phyloP scores from a whole-genome alignment of 768 basidiomycete genomes.

The Panellus pusillus region DNA sequence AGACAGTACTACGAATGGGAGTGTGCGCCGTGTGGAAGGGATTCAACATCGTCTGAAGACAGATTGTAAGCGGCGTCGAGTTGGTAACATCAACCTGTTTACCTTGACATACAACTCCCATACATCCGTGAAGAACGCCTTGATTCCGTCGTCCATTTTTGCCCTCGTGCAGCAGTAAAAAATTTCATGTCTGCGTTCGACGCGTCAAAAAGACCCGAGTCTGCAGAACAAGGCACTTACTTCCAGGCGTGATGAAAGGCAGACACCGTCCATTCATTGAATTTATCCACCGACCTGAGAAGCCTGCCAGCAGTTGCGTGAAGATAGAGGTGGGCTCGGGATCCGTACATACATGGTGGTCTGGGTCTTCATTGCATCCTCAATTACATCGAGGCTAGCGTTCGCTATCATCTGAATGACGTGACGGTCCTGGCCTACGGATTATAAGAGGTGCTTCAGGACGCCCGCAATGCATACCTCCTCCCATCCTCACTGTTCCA shows the following conservation, averaged over 20 bases:
- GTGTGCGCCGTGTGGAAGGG: conserved; percentile 96
- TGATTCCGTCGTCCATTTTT: conserved; percentile 98
- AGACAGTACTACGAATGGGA: conserved; percentile 72
- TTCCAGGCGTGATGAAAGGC: conserved; percentile 94
- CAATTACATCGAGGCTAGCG: conserved; percentile 91
- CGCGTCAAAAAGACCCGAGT: conserved; percentile 22
- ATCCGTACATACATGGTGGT: conserved; percentile 63
- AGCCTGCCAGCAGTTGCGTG: conserved; percentile 59
- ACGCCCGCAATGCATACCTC: conserved; percentile 33
- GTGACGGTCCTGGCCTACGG: conserved; percentile 71
- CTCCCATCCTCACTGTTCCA: conserved; percentile 68
- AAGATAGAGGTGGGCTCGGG: conserved; percentile 13
- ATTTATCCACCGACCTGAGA: conserved; percentile 92
- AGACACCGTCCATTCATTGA: conserved; percentile 98
- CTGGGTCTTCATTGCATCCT: conserved; percentile 87
- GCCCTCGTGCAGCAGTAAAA: conserved; percentile 86
- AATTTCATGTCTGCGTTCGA: conserved; percentile 83
- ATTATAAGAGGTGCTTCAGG: not conserved
- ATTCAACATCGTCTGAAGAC: conserved; percentile 75
- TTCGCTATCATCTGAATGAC: conserved; percentile 99
- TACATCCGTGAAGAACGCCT: conserved; percentile 87
- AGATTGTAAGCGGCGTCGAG: conserved; percentile 4
- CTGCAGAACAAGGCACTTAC: conserved; percentile 48
- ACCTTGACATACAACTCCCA: conserved; percentile 99
- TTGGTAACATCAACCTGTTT: conserved; percentile 17